phyloP scores from a whole-genome alignment of 2,329 filamentous ascomycete species.

The Didymella glomerata region DNA sequence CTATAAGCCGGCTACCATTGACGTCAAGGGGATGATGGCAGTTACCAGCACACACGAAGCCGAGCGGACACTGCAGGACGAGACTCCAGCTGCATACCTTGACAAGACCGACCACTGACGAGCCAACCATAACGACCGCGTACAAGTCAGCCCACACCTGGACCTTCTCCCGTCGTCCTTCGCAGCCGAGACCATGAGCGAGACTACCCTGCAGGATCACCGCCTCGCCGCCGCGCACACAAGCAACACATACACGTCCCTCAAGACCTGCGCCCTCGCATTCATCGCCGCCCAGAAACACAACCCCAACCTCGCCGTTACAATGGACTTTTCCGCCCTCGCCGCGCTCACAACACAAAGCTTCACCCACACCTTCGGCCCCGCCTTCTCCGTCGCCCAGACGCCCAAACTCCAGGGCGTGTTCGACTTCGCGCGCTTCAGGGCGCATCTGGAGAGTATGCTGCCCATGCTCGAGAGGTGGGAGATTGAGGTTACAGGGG shows the following conservation, averaged over 20 bases:
- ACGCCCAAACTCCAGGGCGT: conserved; percentile 3
- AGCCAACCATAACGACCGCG: no score
- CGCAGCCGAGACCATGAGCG: background rate
- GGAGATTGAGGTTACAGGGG: conserved; percentile 29
- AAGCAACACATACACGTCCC: background rate
- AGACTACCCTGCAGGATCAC: background rate
- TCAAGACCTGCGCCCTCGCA: background rate
- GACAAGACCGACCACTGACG: no score
- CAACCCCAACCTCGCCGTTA: background rate
- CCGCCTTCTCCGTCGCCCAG: background rate
- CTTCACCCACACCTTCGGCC: conserved; percentile 11
- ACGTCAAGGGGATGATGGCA: no score
- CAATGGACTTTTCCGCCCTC: background rate
- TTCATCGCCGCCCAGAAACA: conserved; percentile 1
- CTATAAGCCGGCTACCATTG: no score
- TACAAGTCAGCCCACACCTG: no score
- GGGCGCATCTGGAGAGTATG: conserved; percentile 1
- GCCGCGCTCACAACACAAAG: background rate
- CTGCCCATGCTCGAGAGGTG: conserved; percentile 25
- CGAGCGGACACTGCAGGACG: no score
- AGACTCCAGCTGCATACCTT: no score
- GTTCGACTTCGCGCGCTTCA: background rate
- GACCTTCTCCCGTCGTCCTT: no score
- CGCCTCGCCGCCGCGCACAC: no score
- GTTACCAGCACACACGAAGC: no score